Evolutionary conservation across 306 rosid species (phyloP).

Genomic region (Sechiopsis laciniata): DNA sequence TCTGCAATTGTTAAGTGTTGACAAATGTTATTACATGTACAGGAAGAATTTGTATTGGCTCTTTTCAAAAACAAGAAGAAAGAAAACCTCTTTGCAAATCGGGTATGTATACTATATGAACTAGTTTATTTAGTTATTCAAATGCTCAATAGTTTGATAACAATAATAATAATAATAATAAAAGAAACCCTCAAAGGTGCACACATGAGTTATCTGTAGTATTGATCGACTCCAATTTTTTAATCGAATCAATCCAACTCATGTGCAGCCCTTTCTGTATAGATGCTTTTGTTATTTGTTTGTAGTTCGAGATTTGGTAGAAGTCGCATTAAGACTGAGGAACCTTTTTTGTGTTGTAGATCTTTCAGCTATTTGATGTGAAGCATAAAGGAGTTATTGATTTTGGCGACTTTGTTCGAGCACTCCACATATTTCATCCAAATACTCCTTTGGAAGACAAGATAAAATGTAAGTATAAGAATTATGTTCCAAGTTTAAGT

Average conservation of each 20-base stretch:
- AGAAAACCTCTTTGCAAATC: conserved; percentile 78
- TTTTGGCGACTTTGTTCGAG: conserved; percentile 25
- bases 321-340: neutral
- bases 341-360: conserved; percentile 16
- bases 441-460: conserved; percentile 18
- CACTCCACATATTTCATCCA: conserved; percentile 24
- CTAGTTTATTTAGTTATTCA: neutral
- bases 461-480: conserved; percentile 12
- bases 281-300: neutral
- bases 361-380: conserved; percentile 24
- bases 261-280: neutral
- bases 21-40: conserved; percentile 32
- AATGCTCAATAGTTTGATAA: no score
- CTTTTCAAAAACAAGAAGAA: conserved; percentile 59
- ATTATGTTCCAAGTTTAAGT: neutral
- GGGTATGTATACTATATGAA: conserved; percentile 40
- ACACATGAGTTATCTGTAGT: neutral
- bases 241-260: neutral
- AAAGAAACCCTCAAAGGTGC: no score
- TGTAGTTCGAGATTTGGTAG: neutral
- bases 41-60: conserved; percentile 95
- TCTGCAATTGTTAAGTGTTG: neutral
- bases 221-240: neutral
- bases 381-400: conserved; percentile 23
- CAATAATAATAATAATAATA: no score